phyloP scores from a whole-genome alignment of 208 protist genomes.

The Wallacemonas sp. region DNA sequence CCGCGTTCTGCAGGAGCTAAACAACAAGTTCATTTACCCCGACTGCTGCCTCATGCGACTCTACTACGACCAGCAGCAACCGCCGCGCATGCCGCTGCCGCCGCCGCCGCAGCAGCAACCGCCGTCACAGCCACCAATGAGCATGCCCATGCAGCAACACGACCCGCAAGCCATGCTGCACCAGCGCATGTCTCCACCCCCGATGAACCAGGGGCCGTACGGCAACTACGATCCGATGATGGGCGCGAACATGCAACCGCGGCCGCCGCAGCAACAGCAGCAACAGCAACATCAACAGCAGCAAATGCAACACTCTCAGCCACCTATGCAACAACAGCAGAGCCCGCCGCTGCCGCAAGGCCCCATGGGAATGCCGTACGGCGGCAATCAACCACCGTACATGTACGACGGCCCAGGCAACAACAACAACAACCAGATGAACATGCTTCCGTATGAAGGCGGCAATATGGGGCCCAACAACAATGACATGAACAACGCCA shows the following conservation, averaged over 20 bases:
- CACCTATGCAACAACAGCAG: slow-evolving; percentile 7
- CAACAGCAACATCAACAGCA: not conserved
- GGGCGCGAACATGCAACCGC: slow-evolving; percentile 3
- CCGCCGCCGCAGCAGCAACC: too few species aligned
- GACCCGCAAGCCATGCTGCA: not conserved
- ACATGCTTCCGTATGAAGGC: not conserved
- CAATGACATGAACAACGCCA: slow-evolving; percentile 5
- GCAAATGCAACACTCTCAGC: too few species aligned
- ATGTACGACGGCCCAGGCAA: not conserved
- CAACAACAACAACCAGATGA: not conserved
- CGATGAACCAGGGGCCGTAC: slow-evolving; percentile 11
- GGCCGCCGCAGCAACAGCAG: slow-evolving; percentile 14
- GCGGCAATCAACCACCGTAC: not conserved
- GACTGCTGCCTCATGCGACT: slow-evolving; percentile 83
- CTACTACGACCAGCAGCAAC: slow-evolving; percentile 27
- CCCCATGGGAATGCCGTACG: not conserved
- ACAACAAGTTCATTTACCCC: slow-evolving; percentile 84
- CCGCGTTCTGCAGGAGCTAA: slow-evolving; percentile 59
- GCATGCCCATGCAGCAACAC: slow-evolving; percentile 15
- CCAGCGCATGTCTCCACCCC: slow-evolving; percentile 2
- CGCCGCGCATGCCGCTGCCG: slow-evolving; percentile 20
- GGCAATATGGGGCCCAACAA: not conserved
- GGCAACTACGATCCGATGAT: slow-evolving; percentile 2
- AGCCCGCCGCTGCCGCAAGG: slow-evolving; percentile 6
- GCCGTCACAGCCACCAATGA: not conserved